phyloP scores from a whole-genome alignment of 306 rosid genomes.

The Cotoneaster glaucophyllus region DNA sequence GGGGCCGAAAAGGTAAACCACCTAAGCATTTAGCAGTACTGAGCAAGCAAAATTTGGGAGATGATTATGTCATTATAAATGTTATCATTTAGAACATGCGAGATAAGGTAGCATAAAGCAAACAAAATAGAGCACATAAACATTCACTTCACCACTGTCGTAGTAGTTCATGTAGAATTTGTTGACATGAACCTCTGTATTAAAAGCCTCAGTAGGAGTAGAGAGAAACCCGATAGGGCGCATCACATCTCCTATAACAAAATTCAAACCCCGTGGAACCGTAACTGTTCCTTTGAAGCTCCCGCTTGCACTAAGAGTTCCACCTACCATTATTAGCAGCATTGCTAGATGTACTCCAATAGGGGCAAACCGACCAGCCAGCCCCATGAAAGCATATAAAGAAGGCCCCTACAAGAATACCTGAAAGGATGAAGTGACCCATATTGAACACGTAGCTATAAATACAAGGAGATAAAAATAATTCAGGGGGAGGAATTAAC shows the following conservation, averaged over 20 bases:
- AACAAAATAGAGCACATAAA: background rate
- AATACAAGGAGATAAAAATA: background rate
- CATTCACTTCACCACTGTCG: conserved; percentile 84
- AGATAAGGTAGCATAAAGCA: background rate
- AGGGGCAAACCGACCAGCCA: conserved; percentile 89
- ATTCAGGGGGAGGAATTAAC: background rate
- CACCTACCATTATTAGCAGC: conserved; percentile 90
- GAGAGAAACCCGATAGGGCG: conserved; percentile 83
- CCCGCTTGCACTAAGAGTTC: conserved; percentile 84
- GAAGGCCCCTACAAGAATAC: conserved; percentile 83
- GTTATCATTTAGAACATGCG: background rate
- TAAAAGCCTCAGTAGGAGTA: conserved; percentile 67
- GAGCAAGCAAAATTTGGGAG: background rate
- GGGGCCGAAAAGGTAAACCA: background rate
- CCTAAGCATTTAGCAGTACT: background rate
- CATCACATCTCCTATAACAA: conserved; percentile 85
- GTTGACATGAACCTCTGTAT: conserved; percentile 89
- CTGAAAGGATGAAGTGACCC: conserved; percentile 32
- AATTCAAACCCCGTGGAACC: conserved; percentile 93
- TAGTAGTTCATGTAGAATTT: conserved; percentile 84
- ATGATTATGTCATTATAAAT: background rate
- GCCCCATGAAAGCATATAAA: conserved; percentile 81
- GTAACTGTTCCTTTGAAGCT: conserved; percentile 93
- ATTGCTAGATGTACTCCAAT: conserved; percentile 90
- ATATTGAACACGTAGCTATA: conserved; percentile 1